Conservation (phyloP, 257 asterid species). For the Mentha longifolia region DNA sequence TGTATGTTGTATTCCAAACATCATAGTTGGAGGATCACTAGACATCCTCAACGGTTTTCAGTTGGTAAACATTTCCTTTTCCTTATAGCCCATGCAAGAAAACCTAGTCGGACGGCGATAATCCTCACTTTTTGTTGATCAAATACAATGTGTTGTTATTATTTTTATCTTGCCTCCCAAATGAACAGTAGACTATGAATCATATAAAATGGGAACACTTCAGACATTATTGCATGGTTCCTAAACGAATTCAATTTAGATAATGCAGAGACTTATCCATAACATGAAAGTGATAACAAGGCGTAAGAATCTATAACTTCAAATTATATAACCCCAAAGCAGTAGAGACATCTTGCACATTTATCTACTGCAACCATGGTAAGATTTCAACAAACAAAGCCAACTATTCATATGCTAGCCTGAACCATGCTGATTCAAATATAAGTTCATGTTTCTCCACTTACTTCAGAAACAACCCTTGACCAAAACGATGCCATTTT, state of each 20-base stretch:
- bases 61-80: neutral
- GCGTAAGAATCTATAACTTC: slow-evolving; percentile 25
- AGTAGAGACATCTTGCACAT: slow-evolving; percentile 24
- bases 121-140: slow-evolving; percentile 10
- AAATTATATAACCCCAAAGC: slow-evolving; percentile 23
- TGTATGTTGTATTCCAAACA: neutral
- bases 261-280: slow-evolving; percentile 20
- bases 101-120: slow-evolving; percentile 5
- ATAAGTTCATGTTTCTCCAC: slow-evolving; percentile 38
- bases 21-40: slow-evolving; percentile 8
- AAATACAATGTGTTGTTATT: neutral
- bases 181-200: slow-evolving; percentile 12
- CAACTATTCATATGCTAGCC: slow-evolving; percentile 20
- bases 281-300: slow-evolving; percentile 3
- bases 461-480: slow-evolving; percentile 86
- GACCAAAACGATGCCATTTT: slow-evolving; percentile 92
- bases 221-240: slow-evolving; percentile 18
- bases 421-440: slow-evolving; percentile 23
- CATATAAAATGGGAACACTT: slow-evolving; percentile 10
- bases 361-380: slow-evolving; percentile 21
- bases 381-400: neutral
- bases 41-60: slow-evolving; percentile 25
- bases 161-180: slow-evolving; percentile 8
- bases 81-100: slow-evolving; percentile 14
- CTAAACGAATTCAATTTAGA: slow-evolving; percentile 3